Evolutionary conservation across 768 basidiomycete species (phyloP), one percentile per base, ranked within the genome.

Genomic region (Trichaptum fuscoviolaceum): DNA sequence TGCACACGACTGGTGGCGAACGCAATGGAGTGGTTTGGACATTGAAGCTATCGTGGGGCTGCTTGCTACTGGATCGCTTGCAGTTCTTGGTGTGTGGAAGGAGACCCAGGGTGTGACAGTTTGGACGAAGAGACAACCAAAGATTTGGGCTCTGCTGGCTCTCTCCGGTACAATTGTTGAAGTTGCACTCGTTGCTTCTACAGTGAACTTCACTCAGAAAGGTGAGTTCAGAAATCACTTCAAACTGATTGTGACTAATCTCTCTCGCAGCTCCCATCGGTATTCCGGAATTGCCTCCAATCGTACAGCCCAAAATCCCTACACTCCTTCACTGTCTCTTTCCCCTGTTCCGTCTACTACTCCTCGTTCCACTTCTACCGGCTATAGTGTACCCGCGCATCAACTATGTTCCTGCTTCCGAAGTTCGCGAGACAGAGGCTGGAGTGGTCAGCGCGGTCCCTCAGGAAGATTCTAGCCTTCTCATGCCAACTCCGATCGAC

Each of bases 31-130:
- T 34, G 67, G 66, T 58, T 60, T 70, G 36, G 67, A 67, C 27
- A 59, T 72, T 10, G 65, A 68, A 0, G 70, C 91, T 57, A 72
- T 92, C 58, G 74, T 88, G 58, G 92, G 91, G 64, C 81, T 93
- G 35, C 71, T 85, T 57, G 89, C 88, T 4, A 92, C 91, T 70
- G 79, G 86, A 36, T 88, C 89, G 42, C 78, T 94, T 62, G 89
- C 91, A 17, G 86, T 87, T 10, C 78, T 92, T 58, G 92, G 92
- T 9, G 83, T 90, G 15, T 93, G 87, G 85, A 92, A 93, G 76
- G 91, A 92, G 68, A 79, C 90, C 65, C 83, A 85, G 34, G 89
- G 89, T 36, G 82, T 87, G 36, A 80, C 85, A 52, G 85, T 91
- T 20, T 92, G 90, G 91, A 82, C 80, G 35, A 73, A 85, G 70